Evolutionary conservation across 768 basidiomycete species (phyloP).

Genomic region (Termitomyces sp.): DNA sequence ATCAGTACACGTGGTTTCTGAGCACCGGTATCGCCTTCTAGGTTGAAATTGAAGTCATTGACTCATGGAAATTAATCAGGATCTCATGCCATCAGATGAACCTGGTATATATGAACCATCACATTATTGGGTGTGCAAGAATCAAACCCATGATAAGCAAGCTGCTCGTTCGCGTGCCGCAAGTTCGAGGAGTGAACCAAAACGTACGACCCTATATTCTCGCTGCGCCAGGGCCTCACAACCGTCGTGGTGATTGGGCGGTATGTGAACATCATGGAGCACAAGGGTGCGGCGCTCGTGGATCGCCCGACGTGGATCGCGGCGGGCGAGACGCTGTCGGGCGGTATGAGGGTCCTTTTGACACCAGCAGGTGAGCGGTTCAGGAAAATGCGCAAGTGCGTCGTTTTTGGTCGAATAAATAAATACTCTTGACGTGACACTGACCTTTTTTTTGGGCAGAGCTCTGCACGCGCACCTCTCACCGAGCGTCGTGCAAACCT

Average conservation of each 20-base stretch:
- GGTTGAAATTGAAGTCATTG: no score
- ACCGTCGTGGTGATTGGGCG: constrained; percentile 45
- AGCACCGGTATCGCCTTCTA: no score
- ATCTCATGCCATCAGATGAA: no score
- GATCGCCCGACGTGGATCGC: constrained; percentile 55
- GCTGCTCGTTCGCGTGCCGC: constrained; percentile 40
- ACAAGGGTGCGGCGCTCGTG: constrained; percentile 49
- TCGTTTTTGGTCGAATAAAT: no score
- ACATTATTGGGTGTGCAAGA: no score
- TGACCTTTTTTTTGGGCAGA: constrained; percentile 30
- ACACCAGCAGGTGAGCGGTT: constrained; percentile 56
- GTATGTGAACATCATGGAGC: constrained; percentile 62
- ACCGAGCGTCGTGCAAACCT: constrained; percentile 45
- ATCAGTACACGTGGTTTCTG: no score
- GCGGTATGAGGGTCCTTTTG: constrained; percentile 55
- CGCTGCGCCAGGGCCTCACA: constrained; percentile 45
- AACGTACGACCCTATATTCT: constrained; percentile 58
- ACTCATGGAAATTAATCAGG: no score
- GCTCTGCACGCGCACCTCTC: constrained; percentile 59
- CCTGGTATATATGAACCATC: no score
- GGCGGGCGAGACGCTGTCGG: constrained; percentile 55
- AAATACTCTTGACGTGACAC: no score
- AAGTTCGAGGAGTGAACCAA: constrained; percentile 58
- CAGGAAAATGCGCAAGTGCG: constrained; percentile 56
- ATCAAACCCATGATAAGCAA: no score